Evolutionary conservation across 768 basidiomycete genomes (phyloP), one percentile per base, ranked within the genome.

Genomic region (Mycena alexandri): DNA sequence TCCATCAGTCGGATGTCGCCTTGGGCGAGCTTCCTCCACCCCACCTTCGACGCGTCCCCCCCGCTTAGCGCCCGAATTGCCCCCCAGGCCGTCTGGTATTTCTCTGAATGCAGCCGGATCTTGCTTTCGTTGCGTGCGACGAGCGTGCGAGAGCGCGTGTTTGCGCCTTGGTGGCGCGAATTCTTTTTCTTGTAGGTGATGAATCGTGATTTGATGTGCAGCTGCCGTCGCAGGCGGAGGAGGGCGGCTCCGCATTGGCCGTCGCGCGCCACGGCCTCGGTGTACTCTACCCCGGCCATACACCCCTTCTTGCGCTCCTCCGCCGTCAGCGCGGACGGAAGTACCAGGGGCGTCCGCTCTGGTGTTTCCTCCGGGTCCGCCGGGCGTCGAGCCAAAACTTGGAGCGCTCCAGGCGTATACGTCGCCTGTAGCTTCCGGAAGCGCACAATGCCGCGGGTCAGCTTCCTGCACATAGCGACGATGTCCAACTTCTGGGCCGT

Each of bases 121-220:
- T 62, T 50, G 36, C 47, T 51, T 22, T 62, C 61, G 7, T 62
- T 62, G 21, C 51, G 61, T 9, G 61, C 50, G 9, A 62, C 41
- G 12, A 62, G 11, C 25, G 50, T 33, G 4, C 61, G 36, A 1
- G 43, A 46, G 9, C 57, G 14, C 12, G 44, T 58, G n/a, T 58
- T 46, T n/a, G 11, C n/a, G 1, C 57, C 57, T 17, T 58, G 57
- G 12, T 58, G 43, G 4, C 57, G 29, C 6, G 57, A 19, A 10
- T 58, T 17, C 4, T 21, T 2, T 17, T 34, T 22, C 44, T 58
- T 58, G 43, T 58, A 58, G 5, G 13, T 4, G 10, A 58, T 10
- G 29, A 58, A 22, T 2, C 44, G 19, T 1, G 44, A 58, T 14
- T 54, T 54, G 36, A 54, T 21, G 36, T 54, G 53, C 13, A 54